Conservation (phyloP, 2,329 filamentous ascomycete genomes). For the Botrytis fragariae region DNA sequence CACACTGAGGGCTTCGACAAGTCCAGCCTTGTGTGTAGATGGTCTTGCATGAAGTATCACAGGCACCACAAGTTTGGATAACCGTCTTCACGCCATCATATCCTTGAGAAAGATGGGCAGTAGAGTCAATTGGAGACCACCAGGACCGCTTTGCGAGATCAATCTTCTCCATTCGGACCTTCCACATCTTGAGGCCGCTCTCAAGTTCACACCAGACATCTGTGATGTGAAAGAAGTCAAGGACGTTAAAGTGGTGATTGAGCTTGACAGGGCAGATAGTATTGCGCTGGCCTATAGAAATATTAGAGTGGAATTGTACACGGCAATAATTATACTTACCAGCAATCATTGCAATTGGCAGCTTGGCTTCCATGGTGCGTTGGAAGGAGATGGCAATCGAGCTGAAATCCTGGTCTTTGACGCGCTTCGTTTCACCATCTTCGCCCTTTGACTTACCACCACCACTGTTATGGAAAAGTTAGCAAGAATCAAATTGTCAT, state of each 20-base stretch:
- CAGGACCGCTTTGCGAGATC: slow-evolving; percentile 51
- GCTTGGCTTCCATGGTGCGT: slow-evolving; percentile 46
- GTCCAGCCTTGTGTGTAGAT: slow-evolving; percentile 53
- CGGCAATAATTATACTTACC: slow-evolving; percentile 42
- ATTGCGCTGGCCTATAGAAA: slow-evolving; percentile 50
- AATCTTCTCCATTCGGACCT: slow-evolving; percentile 65
- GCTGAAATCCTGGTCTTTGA: slow-evolving; percentile 46
- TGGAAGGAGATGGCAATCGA: slow-evolving; percentile 23
- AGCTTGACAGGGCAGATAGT: slow-evolving; percentile 48
- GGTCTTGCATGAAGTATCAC: slow-evolving; percentile 41
- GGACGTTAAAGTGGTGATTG: slow-evolving; percentile 59
- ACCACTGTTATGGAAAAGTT: slow-evolving; percentile 43
- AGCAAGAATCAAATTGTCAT: slow-evolving; percentile 2
- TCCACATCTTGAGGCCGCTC: slow-evolving; percentile 42
- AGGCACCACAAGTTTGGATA: slow-evolving; percentile 42
- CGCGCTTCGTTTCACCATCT: slow-evolving; percentile 42
- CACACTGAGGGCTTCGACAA: slow-evolving; percentile 55
- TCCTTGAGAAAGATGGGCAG: not conserved
- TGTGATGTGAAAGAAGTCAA: slow-evolving; percentile 68
- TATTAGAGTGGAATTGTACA: slow-evolving; percentile 13
- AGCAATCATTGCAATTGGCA: slow-evolving; percentile 55
- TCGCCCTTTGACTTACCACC: slow-evolving; percentile 51
- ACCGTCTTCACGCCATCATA: slow-evolving; percentile 27
- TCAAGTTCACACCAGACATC: slow-evolving; percentile 65
- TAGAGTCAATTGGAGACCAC: slow-evolving; percentile 48